Base-by-base conservation (phyloP, 768 basidiomycete species). In the Coprinopsis sp. region DNA sequence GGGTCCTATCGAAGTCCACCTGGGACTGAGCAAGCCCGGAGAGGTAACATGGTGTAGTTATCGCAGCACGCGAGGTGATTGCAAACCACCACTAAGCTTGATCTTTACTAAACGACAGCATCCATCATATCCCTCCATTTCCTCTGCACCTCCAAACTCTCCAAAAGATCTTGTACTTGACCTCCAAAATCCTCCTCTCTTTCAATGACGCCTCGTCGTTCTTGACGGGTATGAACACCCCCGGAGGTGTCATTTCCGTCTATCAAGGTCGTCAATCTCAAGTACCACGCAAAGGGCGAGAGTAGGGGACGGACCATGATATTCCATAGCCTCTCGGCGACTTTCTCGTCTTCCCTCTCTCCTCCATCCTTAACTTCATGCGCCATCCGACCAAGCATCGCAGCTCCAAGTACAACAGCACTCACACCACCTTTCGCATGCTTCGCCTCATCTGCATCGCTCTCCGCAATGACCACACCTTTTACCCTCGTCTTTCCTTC, bases 131-230 rank as follows among this genome's bases (percentile, higher is more conserved):
- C 68, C 51, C 90, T 77, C 95, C 93, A 97, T 48, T 81, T 73
- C 60, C 79, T 80, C 72, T 99, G 96, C 33, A 91, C 83, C 13
- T 91, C 87, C 37, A 96, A 91, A 16, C 71, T 76, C 63, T 97
- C 93, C 47, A 78, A 66, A 97, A 98, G 58, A 97, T 93, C 62
- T 79, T 82, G 66, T 96, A 98, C 70, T 99, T 99, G 6, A 85
- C 91, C 45, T 90, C 81, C 41, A 98, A 69, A 37, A 98, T 63
- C 58, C 72, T 84, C 64, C 79, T 82, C 65, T 87, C 91, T 63
- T 69, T 78, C 1, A 62, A 51, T 3, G 76, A 73, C 24, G 16
- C 27, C 16, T 37, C 30, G 8, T 16, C 44, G 10, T 82, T 81
- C 13, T 70, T 67, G 2, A 94, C 90, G 6, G 65, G 59, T 27